Percentiles rank a stretch among this genome's conserved stretches.
phyloP scores from a whole-genome alignment of 2,329 filamentous ascomycete genomes.

The Pseudogymnoascus sp. region DNA sequence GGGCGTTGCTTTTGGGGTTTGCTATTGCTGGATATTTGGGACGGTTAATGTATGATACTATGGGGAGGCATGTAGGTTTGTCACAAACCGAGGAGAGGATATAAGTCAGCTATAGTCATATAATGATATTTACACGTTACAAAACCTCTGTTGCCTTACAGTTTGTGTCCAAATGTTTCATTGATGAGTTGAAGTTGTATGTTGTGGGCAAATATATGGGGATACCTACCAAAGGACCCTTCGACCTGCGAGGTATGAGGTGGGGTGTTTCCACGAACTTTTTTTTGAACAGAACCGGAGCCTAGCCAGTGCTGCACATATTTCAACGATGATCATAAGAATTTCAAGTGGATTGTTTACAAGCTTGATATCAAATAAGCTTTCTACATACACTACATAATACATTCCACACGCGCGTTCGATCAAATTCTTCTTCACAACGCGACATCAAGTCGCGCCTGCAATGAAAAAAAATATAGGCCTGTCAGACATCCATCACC shows the following conservation, averaged over 20 bases:
- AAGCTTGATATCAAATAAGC: neutral
- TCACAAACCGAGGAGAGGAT: neutral
- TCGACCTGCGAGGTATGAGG: neutral
- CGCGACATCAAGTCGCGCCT: conserved; percentile 39
- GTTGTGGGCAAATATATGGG: neutral
- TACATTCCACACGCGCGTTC: neutral
- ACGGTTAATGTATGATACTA: neutral
- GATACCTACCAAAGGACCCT: neutral
- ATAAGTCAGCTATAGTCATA: conserved; percentile 3
- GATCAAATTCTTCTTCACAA: conserved; percentile 42
- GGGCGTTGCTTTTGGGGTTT: neutral
- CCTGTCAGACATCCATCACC: conserved; percentile 87
- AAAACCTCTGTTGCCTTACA: neutral
- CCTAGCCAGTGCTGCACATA: neutral
- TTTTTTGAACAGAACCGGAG: neutral
- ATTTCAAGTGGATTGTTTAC: neutral
- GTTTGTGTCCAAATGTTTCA: neutral
- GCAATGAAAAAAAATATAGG: conserved; percentile 50
- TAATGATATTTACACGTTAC: conserved; percentile 2
- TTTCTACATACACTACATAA: neutral
- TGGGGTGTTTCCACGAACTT: neutral
- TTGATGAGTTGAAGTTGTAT: neutral
- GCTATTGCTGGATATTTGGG: neutral
- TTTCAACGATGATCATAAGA: neutral
- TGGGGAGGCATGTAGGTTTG: conserved; percentile 2